A percentile compares a stretch with the other conserved stretches of the same genome.
Conservation (phyloP, 2,329 filamentous ascomycete species). For the Berkeleyomyces basicola region DNA sequence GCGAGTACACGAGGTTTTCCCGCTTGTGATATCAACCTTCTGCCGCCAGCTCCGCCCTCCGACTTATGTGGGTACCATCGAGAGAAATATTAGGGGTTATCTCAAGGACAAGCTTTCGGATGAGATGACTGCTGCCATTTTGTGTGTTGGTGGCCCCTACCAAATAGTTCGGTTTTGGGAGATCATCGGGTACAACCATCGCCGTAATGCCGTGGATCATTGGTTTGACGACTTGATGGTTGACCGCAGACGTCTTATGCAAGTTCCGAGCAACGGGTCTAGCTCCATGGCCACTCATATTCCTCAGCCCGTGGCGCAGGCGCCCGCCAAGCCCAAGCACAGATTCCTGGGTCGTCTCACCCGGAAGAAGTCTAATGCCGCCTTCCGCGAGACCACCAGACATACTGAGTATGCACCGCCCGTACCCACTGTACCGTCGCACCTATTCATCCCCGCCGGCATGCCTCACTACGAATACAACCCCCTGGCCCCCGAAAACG, state of each 20-base stretch:
- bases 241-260: conserved; percentile 21
- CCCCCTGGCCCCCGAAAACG: background rate
- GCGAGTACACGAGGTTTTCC: conserved; percentile 48
- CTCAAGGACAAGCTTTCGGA: conserved; percentile 45
- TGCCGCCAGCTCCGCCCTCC: conserved; percentile 45
- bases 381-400: conserved; percentile 1
- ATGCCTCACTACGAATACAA: conserved; percentile 6
- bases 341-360: conserved; percentile 34
- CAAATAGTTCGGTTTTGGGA: conserved; percentile 50
- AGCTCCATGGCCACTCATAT: conserved; percentile 18
- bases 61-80: conserved; percentile 46
- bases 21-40: conserved; percentile 47
- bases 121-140: conserved; percentile 42
- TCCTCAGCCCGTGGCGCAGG: conserved; percentile 18
- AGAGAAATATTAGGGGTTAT: conserved; percentile 46
- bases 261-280: background rate
- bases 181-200: conserved; percentile 46
- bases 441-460: background rate
- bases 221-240: conserved; percentile 38
- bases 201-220: conserved; percentile 40
- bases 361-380: conserved; percentile 37
- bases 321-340: conserved; percentile 32
- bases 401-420: background rate
- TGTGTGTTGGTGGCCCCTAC: conserved; percentile 43
- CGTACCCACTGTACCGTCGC: background rate